phyloP scores from a whole-genome alignment of 1,284 basidiomycete species.

The Ceratobasidium papillatum region DNA sequence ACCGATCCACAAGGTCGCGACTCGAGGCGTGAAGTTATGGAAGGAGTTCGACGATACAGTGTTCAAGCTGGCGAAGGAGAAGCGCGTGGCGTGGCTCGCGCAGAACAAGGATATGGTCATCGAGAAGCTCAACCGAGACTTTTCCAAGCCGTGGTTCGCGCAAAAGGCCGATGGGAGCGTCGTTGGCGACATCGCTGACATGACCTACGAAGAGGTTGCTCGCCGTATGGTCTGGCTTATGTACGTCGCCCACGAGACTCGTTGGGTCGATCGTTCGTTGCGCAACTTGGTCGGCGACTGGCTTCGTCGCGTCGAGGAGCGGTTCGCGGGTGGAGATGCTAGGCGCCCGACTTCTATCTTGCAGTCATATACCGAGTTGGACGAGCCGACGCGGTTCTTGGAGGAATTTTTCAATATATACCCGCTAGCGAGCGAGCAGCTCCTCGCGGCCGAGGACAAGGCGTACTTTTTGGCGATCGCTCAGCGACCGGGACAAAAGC shows the following conservation, averaged over 20 bases:
- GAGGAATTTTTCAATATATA: slow-evolving; percentile 88
- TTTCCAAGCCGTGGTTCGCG: slow-evolving; percentile 96
- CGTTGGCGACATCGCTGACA: slow-evolving; percentile 88
- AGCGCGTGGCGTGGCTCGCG: slow-evolving; percentile 86
- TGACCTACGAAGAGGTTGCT: slow-evolving; percentile 98
- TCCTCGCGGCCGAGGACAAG: slow-evolving; percentile 94
- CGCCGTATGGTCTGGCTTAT: slow-evolving; percentile 91
- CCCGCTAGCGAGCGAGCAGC: slow-evolving; percentile 81
- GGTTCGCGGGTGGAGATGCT: slow-evolving; percentile 92
- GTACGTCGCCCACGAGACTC: slow-evolving; percentile 89
- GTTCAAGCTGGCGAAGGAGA: slow-evolving; percentile 95
- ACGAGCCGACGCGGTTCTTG: slow-evolving; percentile 83
- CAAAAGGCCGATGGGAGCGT: slow-evolving; percentile 90
- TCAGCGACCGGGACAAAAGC: slow-evolving; percentile 96
- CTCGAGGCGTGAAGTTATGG: slow-evolving; percentile 95
- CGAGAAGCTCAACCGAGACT: slow-evolving; percentile 91
- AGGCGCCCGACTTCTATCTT: slow-evolving; percentile 81
- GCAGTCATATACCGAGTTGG: slow-evolving; percentile 88
- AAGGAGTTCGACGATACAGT: slow-evolving; percentile 97
- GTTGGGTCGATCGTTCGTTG: slow-evolving; percentile 95
- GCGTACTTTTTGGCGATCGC: slow-evolving; percentile 95
- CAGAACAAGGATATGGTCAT: slow-evolving; percentile 92
- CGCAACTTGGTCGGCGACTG: slow-evolving; percentile 97
- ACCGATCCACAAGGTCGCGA: slow-evolving; percentile 99
- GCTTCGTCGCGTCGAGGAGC: slow-evolving; percentile 95